phyloP scores from a whole-genome alignment of 1,284 basidiomycete genomes.

The Psilocybe mexicana region DNA sequence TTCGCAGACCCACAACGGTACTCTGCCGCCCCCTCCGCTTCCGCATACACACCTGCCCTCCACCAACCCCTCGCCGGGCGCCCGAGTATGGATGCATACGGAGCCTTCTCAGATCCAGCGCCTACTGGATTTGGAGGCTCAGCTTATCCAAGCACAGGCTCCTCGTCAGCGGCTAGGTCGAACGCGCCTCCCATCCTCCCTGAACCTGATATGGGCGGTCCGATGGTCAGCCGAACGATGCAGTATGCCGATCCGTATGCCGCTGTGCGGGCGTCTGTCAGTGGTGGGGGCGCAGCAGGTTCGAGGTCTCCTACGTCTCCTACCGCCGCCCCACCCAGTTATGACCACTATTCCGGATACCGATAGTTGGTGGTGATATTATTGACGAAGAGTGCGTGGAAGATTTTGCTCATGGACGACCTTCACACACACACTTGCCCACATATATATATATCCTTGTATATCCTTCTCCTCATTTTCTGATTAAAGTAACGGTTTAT shows the following conservation, averaged over 20 bases:
- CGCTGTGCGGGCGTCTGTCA: constrained; percentile 62
- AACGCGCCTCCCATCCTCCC: constrained; percentile 33
- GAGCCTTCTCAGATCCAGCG: constrained; percentile 82
- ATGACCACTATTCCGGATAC: constrained; percentile 50
- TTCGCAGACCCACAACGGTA: constrained; percentile 38
- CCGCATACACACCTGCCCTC: constrained; percentile 32
- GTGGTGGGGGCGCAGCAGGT: constrained; percentile 14
- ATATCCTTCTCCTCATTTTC: constrained; percentile 1
- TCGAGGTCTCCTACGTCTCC: constrained; percentile 24
- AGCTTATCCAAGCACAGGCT: constrained; percentile 10
- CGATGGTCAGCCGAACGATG: constrained; percentile 81
- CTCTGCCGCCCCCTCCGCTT: constrained; percentile 23
- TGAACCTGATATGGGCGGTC: constrained; percentile 39
- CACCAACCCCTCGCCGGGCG: constrained; percentile 37
- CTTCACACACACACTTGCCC: no score
- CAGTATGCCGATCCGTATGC: constrained; percentile 84
- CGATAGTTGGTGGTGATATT: constrained; percentile 25
- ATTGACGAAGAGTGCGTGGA: background rate
- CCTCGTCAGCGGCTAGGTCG: constrained; percentile 21
- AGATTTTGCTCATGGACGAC: constrained; percentile 2
- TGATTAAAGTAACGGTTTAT: background rate
- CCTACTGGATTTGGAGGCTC: constrained; percentile 59
- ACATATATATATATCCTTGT: constrained; percentile 5
- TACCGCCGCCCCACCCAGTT: constrained; percentile 41
- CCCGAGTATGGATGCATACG: constrained; percentile 81